A percentile compares a stretch with the other conserved stretches of the same genome.
Conservation (phyloP, 208 protist genomes). For the Acanthamoeba triangularis region DNA sequence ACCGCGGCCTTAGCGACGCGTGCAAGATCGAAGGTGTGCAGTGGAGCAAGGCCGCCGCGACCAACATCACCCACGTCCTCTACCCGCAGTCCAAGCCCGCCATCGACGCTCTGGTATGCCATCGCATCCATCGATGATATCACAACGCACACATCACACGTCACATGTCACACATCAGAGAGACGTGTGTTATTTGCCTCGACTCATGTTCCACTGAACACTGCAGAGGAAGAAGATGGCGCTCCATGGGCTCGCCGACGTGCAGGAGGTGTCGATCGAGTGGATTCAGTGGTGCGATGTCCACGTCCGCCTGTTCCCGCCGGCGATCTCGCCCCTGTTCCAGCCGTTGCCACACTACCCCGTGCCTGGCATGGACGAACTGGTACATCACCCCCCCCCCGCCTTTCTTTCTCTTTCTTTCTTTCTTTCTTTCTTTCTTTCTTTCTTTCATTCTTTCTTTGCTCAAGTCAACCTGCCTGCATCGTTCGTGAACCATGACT, state of each 20-base stretch:
- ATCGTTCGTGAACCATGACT: neutral
- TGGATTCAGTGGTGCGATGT: slow-evolving; percentile 53
- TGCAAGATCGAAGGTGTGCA: slow-evolving; percentile 3
- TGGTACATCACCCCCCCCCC: neutral
- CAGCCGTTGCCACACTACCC: neutral
- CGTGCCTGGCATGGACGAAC: slow-evolving; percentile 9
- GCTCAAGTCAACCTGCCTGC: no score
- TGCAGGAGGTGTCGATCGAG: slow-evolving; percentile 36
- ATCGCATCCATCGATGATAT: neutral
- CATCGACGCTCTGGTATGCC: neutral
- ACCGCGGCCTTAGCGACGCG: neutral
- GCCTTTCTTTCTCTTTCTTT: neutral
- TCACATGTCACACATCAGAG: no score
- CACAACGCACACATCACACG: neutral
- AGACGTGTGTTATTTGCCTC: no score
- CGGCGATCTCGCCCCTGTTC: neutral
- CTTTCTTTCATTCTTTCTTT: neutral
- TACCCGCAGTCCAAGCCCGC: neutral
- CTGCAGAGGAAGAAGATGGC: slow-evolving; percentile 48
- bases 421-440: no score
- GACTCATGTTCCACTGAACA: neutral
- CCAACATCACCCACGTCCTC: slow-evolving; percentile 20
- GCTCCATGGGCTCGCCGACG: neutral
- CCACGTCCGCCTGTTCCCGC: neutral
- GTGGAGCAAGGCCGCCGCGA: neutral